Conservation (phyloP, 768 basidiomycete species). For the Auricularia sp. region DNA sequence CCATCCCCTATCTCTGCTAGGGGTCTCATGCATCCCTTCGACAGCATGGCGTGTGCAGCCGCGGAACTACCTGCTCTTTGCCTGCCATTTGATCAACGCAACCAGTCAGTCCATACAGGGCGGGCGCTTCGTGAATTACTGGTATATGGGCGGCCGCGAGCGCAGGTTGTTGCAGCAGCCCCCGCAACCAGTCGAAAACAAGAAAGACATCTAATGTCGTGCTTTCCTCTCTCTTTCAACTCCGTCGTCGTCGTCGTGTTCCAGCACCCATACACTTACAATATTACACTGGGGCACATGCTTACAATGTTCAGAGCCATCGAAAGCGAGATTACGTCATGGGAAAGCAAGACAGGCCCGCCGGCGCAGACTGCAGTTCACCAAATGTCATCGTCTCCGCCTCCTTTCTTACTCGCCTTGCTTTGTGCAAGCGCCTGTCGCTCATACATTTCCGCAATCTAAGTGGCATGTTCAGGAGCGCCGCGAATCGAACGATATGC, state of each 20-base stretch:
- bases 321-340: background rate
- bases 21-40: constrained; percentile 1
- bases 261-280: background rate
- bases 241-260: background rate
- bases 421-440: constrained; percentile 74
- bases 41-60: constrained; percentile 92
- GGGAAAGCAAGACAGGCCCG: background rate
- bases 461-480: constrained; percentile 4
- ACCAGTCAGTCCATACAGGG: constrained; percentile 80
- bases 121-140: constrained; percentile 79
- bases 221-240: background rate
- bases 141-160: constrained; percentile 83
- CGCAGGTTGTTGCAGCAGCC: constrained; percentile 27
- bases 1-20: constrained; percentile 7
- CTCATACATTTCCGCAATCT: constrained; percentile 94
- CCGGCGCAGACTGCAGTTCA: background rate
- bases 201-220: background rate
- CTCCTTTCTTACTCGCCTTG: constrained; percentile 57
- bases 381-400: constrained; percentile 39
- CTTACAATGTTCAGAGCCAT: too few relatives aligned
- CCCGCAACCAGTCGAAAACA: background rate
- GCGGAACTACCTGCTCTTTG: constrained; percentile 91
- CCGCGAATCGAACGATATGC: background rate
- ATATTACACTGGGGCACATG: too few relatives aligned
- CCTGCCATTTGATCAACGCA: constrained; percentile 86